Evolutionary conservation across 768 basidiomycete species (phyloP), one percentile per base, ranked within the genome.

Genomic region (Hysterangium stoloniferum): DNA sequence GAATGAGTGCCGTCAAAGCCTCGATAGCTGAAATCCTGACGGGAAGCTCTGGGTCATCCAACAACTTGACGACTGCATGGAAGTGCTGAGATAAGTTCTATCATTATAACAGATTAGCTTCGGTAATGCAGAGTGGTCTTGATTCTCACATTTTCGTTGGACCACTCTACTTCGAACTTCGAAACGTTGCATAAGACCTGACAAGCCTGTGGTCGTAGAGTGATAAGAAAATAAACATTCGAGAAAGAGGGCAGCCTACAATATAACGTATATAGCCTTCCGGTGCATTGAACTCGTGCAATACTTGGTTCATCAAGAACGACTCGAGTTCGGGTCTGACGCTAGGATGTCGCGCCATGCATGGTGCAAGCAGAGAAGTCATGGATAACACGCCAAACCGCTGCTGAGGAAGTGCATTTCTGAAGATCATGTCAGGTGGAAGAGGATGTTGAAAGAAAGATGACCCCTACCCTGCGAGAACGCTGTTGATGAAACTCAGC

Each of bases 361-460:
- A 82, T 0, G 79, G 78, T 0, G 81, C 82, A 3, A 94, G 74
- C 0, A 80, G 80, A 25, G 82, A 76, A 9, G 80, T 80, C 76
- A 93, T 88, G 59, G 86, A 87, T 32, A 95, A 71, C 2, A 86
- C 92, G 40, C 90, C 92, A 58, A 86, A 94, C 40, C 81, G 78
- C 56, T 93, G 82, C 20, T 77, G 67, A 4, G 86, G 64, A 1
- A 77, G 53, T 2, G 80, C 71, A 40, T 69, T 68, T n/a, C 75
- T 75, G 52, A 62, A 45, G 24, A 22, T 28, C 4, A 17, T 19
- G n/a, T 4, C 25, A 34, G 28, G 25, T 22, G 37, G 35, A 28
- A 13, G 34, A 44, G 22, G 11, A 24, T 4, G 15, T 34, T 31
- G 11, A 32, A 51, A 33, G 25, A 31, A 12, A 42, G 6, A 19